Conservation (phyloP, 768 basidiomycete genomes). For the Boletus vinaceobasis region DNA sequence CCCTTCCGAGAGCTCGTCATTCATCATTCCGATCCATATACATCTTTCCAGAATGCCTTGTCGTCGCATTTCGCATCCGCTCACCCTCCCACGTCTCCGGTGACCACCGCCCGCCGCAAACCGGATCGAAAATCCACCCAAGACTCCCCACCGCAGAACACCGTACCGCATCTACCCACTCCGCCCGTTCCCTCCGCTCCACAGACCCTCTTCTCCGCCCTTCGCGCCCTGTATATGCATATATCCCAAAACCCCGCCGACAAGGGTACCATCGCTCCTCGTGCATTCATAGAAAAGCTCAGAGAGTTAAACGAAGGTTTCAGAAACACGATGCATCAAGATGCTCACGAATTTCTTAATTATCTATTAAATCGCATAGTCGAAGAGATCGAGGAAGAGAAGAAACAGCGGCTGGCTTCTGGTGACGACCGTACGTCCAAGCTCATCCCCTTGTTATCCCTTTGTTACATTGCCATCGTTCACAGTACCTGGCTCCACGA, state of each 20-base stretch:
- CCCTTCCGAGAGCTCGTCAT: constrained; percentile 90
- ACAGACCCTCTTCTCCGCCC: constrained; percentile 83
- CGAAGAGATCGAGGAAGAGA: constrained; percentile 84
- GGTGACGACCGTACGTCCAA: constrained; percentile 63
- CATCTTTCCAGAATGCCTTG: constrained; percentile 34
- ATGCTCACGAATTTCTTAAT: constrained; percentile 97
- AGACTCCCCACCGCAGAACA: constrained; percentile 31
- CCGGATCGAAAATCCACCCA: constrained; percentile 50
- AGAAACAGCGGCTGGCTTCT: constrained; percentile 42
- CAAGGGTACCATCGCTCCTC: constrained; percentile 84
- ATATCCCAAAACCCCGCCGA: constrained; percentile 77
- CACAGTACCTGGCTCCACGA: constrained; percentile 59
- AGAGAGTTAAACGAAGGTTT: constrained; percentile 92
- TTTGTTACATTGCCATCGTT: constrained; percentile 3
- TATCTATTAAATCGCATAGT: constrained; percentile 90
- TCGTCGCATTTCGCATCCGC: constrained; percentile 22
- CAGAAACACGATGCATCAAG: constrained; percentile 90
- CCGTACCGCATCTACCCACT: constrained; percentile 30
- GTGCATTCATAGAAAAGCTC: constrained; percentile 90
- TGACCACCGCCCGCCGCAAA: constrained; percentile 45
- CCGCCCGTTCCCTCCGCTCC: constrained; percentile 55
- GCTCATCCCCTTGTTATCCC: constrained; percentile 2
- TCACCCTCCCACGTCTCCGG: constrained; percentile 26
- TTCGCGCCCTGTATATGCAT: constrained; percentile 85
- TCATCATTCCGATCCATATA: constrained; percentile 57